Evolutionary conservation across 2,329 filamentous ascomycete species (phyloP).

Genomic region (Alternaria tenuissima): DNA sequence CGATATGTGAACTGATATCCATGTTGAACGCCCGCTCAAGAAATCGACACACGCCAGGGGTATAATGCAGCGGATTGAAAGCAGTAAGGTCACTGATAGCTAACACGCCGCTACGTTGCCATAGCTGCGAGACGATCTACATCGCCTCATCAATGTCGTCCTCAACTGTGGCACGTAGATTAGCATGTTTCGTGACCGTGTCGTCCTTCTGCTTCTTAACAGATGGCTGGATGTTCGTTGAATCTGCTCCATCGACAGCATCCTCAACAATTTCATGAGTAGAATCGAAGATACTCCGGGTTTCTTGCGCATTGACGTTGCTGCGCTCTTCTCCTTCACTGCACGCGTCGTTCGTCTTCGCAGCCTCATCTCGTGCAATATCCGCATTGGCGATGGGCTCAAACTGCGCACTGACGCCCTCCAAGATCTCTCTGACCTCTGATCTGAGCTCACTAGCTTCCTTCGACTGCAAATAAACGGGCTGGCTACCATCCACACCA

Average conservation of each 20-base stretch:
- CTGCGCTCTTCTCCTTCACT: background rate
- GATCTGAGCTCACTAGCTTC: slow-evolving; percentile 24
- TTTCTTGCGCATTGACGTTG: slow-evolving; percentile 9
- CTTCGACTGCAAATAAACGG: slow-evolving; percentile 8
- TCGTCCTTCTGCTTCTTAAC: background rate
- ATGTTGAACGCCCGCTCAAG: background rate
- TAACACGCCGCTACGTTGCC: background rate
- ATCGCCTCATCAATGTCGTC: slow-evolving; percentile 7
- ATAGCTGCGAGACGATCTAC: background rate
- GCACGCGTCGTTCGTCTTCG: background rate
- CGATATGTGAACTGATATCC: background rate
- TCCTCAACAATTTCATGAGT: background rate
- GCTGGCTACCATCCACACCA: slow-evolving; percentile 22
- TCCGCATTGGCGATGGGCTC: slow-evolving; percentile 32
- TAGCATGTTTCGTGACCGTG: background rate
- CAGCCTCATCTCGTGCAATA: background rate
- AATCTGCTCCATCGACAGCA: background rate
- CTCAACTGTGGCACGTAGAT: slow-evolving; percentile 2
- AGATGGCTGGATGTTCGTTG: background rate
- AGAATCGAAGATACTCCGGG: background rate
- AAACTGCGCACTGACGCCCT: slow-evolving; percentile 31
- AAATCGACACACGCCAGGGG: background rate
- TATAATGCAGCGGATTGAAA: background rate
- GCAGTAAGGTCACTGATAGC: background rate
- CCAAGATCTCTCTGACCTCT: slow-evolving; percentile 28